Conservation (phyloP, 148 eudicot species). For the Cornus kousa region DNA sequence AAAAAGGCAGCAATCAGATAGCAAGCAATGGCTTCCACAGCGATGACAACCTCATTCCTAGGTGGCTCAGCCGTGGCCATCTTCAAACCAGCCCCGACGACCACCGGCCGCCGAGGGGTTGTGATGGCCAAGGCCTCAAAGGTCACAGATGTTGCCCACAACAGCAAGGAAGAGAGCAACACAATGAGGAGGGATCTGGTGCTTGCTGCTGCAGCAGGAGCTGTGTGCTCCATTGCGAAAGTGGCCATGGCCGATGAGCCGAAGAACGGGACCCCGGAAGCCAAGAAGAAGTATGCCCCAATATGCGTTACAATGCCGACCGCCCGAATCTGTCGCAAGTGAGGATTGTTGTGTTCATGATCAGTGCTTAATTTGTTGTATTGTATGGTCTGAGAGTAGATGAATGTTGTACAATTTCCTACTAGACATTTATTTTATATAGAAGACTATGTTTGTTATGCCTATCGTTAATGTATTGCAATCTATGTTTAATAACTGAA, state of each 20-base stretch:
- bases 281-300: conserved; percentile 78
- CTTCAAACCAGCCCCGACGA: conserved; percentile 29
- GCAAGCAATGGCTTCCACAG: conserved; percentile 59
- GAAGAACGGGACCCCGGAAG: conserved; percentile 56
- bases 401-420: too few relatives aligned
- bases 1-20: not conserved
- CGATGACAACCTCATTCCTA: conserved; percentile 56
- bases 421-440: too few relatives aligned
- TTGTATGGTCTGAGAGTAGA: too few relatives aligned
- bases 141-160: conserved; percentile 17
- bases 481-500: too few relatives aligned
- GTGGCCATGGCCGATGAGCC: conserved; percentile 72
- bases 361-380: too few relatives aligned
- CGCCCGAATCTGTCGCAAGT: conserved; percentile 70
- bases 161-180: conserved; percentile 21
- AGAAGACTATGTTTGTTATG: too few relatives aligned
- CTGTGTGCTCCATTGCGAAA: conserved; percentile 39
- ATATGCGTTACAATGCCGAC: conserved; percentile 77
- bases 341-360: conserved; percentile 13
- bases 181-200: conserved; percentile 62
- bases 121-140: conserved; percentile 51
- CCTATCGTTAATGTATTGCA: too few relatives aligned
- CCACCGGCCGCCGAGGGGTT: conserved; percentile 28
- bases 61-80: conserved; percentile 29
- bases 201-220: conserved; percentile 62